Evolutionary conservation across 2,329 filamentous ascomycete species (phyloP), one percentile per base, ranked within the genome.

Genomic region (Elsinoe necatrix): DNA sequence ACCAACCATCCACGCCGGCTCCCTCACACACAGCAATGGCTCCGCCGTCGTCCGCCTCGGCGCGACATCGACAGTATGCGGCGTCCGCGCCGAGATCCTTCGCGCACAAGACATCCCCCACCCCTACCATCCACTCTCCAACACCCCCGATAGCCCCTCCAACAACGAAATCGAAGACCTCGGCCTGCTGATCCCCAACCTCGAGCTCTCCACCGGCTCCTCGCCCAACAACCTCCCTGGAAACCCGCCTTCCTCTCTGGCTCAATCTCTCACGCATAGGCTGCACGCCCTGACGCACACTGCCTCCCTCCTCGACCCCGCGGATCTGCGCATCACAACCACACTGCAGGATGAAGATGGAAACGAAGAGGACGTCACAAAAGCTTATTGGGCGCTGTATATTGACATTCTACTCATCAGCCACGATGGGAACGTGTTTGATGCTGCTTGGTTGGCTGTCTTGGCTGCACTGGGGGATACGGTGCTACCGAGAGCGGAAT

Each of bases 351-450:
- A 63, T 63, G 23, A 73, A 14, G 74, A 76, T 14, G 75, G 78
- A 20, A 75, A 77, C 3, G 71, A 74, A 56, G 67, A 72, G 4
- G 66, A 67, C 6, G 77, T 83, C 60, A 71, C 92, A 9, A 92
- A 87, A 68, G 93, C 86, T 0, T 97, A 95, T 71, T 98, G 92
- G 93, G 85, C 88, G 8, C 81, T 98, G 18, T 96, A 95, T 71
- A 87, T 98, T 62, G 92, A 97, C 67, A 78, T 96, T n/a, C 81
- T 96, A 67, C 93, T 95, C 72, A 85, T 98, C 63, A 95, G 89
- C 0, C 83, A 95, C 51, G 91, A 95, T 61, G 92, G 92, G 4
- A 95, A 93, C 65, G 82, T 89, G 1, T 91, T 97, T 62, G 92
- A 98, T 66, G 87, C 89, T 0, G 89, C 89, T 0, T 97, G 92